These are phyloP conservation scores for Fusarium dimerum DNA, from an alignment of 2,329 filamentous ascomycete species.

Conservation along the genomic window DNA sequence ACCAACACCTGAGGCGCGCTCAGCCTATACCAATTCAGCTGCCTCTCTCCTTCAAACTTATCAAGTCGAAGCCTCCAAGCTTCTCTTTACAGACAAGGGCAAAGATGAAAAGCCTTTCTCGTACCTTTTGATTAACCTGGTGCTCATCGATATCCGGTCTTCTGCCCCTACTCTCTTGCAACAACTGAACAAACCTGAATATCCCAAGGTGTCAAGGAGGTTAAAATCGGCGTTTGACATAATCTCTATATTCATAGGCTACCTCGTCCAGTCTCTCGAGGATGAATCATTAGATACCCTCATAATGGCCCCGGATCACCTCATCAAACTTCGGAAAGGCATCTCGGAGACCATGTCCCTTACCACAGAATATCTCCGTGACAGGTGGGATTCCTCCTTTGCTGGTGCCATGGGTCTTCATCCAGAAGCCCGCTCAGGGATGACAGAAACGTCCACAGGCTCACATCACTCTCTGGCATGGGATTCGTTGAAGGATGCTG, in stretches of 20 bases:
- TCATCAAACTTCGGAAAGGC: conserved; percentile 61
- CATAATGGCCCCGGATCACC: conserved; percentile 56
- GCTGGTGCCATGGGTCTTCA: conserved; percentile 64
- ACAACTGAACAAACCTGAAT: conserved; percentile 56
- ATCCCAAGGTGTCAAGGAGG: conserved; percentile 51
- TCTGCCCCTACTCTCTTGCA: conserved; percentile 61
- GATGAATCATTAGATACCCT: conserved; percentile 43
- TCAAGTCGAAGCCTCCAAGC: conserved; percentile 43
- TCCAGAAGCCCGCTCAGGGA: conserved; percentile 51
- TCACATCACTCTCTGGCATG: conserved; percentile 54
- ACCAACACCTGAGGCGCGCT: conserved; percentile 55
- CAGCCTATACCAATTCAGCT: conserved; percentile 60
- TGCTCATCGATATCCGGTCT: conserved; percentile 66
- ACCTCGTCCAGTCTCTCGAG: conserved; percentile 56
- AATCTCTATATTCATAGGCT: conserved; percentile 61
- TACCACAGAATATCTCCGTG: conserved; percentile 65
- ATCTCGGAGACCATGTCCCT: conserved; percentile 65
- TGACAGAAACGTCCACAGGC: conserved; percentile 46
- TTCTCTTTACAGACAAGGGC: conserved; percentile 54
- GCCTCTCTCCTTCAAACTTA: conserved; percentile 60
- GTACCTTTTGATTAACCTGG: conserved; percentile 64
- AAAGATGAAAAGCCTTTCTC: conserved; percentile 55
- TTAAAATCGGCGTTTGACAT: conserved; percentile 64
- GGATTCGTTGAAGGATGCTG: conserved; percentile 54
- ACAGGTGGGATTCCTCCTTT: conserved; percentile 69